Conservation (phyloP, 768 basidiomycete species). For the Galerina marginata region DNA sequence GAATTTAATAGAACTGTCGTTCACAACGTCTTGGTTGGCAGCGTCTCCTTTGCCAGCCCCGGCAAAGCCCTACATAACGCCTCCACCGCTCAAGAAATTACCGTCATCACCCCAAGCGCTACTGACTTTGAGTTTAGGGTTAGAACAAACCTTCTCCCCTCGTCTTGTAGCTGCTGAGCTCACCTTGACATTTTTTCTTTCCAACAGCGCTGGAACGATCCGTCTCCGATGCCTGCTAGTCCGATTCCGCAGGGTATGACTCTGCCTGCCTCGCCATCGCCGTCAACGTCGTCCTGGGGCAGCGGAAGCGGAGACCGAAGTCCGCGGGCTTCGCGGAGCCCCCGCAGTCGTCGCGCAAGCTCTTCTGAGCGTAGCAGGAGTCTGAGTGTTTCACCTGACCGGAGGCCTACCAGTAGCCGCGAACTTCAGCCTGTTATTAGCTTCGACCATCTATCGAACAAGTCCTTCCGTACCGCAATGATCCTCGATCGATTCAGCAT, state of each 20-base stretch:
- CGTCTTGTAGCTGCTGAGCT: background rate
- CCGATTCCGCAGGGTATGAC: slow-evolving; percentile 39
- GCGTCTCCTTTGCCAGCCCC: slow-evolving; percentile 78
- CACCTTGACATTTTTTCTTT: background rate
- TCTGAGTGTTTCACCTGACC: slow-evolving; percentile 15
- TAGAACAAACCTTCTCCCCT: slow-evolving; percentile 19
- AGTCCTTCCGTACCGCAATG: slow-evolving; percentile 78
- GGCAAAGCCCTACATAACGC: slow-evolving; percentile 81
- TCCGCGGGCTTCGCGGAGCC: slow-evolving; percentile 21
- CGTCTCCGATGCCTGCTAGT: slow-evolving; percentile 64
- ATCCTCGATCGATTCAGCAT: slow-evolving; percentile 80
- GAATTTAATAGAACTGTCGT: slow-evolving; percentile 60
- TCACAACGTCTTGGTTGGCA: slow-evolving; percentile 76
- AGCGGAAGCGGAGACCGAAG: slow-evolving; percentile 21
- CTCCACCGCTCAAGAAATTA: slow-evolving; percentile 83
- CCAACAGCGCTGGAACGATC: slow-evolving; percentile 69
- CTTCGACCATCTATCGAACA: slow-evolving; percentile 68
- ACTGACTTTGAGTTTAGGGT: slow-evolving; percentile 61
- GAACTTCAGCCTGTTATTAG: slow-evolving; percentile 36
- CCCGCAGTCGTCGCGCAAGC: slow-evolving; percentile 12
- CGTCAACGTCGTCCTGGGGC: slow-evolving; percentile 29
- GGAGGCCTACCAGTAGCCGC: background rate
- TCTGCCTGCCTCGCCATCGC: slow-evolving; percentile 36
- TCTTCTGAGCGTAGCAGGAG: slow-evolving; percentile 9
- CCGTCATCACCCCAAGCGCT: slow-evolving; percentile 67